Conservation (phyloP, 768 basidiomycete genomes). For the Mycena vulgaris region DNA sequence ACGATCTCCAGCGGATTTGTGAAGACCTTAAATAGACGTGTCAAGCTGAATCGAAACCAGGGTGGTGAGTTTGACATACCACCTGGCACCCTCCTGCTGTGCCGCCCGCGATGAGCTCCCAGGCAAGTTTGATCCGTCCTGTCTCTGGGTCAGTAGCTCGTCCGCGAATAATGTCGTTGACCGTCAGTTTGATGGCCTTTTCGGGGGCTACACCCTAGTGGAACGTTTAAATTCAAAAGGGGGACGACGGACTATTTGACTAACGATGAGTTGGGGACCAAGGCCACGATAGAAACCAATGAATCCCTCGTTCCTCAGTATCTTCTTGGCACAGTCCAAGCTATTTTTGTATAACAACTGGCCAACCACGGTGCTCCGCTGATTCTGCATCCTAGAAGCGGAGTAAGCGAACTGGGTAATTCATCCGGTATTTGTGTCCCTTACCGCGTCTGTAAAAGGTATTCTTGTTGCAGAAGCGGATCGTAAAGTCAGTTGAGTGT, state of each 20-base stretch:
- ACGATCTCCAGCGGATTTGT: constrained; percentile 98
- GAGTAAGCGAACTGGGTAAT: not conserved
- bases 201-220: constrained; percentile 93
- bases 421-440: constrained; percentile 10
- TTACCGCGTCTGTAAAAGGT: constrained; percentile 70
- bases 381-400: constrained; percentile 90
- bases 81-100: constrained; percentile 98
- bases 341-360: constrained; percentile 98
- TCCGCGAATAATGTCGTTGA: constrained; percentile 92
- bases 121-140: constrained; percentile 90
- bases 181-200: constrained; percentile 98
- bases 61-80: constrained; percentile 66
- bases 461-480: constrained; percentile 7
- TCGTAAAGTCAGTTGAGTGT: constrained; percentile 12
- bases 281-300: constrained; percentile 97
- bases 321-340: constrained; percentile 93
- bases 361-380: constrained; percentile 95
- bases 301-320: constrained; percentile 95
- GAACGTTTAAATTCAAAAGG: constrained; percentile 1
- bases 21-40: constrained; percentile 75
- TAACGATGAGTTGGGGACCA: constrained; percentile 92
- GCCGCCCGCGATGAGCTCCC: constrained; percentile 95
- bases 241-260: constrained; percentile 33
- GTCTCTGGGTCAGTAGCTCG: constrained; percentile 95
- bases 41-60: constrained; percentile 19